Conservation (phyloP, 352 stramenopile species). For the Pilasporangium apinafurcum region DNA sequence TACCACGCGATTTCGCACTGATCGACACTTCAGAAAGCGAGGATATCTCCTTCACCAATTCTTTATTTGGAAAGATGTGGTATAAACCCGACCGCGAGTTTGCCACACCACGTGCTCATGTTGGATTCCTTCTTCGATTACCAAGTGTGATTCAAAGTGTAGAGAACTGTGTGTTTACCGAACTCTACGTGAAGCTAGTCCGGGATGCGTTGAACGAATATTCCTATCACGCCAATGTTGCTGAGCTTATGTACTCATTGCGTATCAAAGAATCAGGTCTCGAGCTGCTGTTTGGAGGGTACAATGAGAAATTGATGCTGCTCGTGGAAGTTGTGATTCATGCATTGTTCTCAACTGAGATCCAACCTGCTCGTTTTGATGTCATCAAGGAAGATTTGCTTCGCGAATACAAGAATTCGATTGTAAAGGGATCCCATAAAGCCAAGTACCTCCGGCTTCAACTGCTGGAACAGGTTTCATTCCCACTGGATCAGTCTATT, state of each 20-base stretch:
- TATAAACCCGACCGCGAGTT: conserved; percentile 62
- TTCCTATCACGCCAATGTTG: conserved; percentile 68
- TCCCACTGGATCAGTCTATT: conserved; percentile 38
- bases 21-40: conserved; percentile 13
- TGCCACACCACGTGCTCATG: conserved; percentile 44
- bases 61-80: conserved; percentile 47
- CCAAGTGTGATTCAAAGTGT: conserved; percentile 35
- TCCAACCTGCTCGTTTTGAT: conserved; percentile 47
- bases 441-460: conserved; percentile 61
- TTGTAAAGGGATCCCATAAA: conserved; percentile 50
- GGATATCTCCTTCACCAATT: conserved; percentile 25
- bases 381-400: conserved; percentile 66
- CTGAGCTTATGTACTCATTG: conserved; percentile 65
- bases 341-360: conserved; percentile 38
- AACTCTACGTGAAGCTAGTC: conserved; percentile 60
- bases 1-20: conserved; percentile 62
- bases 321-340: conserved; percentile 57
- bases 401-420: conserved; percentile 59
- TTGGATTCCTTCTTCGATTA: conserved; percentile 47
- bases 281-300: conserved; percentile 67
- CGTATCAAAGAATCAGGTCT: conserved; percentile 54
- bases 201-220: conserved; percentile 66
- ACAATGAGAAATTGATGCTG: conserved; percentile 67
- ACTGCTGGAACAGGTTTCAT: conserved; percentile 42
- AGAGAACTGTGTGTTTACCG: conserved; percentile 29